Percentiles rank a stretch among this genome's conserved stretches.
Conservation (phyloP, 2,329 filamentous ascomycete species). For the Colletotrichum sansevieriae region DNA sequence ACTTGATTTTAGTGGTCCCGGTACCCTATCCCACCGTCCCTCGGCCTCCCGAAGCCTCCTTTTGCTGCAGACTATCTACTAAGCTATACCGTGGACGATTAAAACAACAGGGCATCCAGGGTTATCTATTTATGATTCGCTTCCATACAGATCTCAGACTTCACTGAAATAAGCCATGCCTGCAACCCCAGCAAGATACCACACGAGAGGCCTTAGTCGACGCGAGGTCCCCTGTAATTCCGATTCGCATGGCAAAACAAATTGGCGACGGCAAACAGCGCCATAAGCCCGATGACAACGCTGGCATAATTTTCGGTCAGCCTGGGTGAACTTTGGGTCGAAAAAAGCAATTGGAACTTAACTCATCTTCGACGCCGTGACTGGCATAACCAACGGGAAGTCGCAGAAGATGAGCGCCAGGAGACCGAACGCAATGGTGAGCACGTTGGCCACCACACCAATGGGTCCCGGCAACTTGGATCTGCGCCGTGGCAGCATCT, state of each 20-base stretch:
- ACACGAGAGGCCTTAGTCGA: neutral
- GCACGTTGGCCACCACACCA: constrained; percentile 6
- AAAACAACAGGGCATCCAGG: no score
- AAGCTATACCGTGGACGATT: no score
- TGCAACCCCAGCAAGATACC: no score
- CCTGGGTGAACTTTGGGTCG: no score
- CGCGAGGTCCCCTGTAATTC: constrained; percentile 7
- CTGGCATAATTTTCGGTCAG: constrained; percentile 19
- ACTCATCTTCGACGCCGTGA: constrained; percentile 31
- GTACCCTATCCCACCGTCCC: no score
- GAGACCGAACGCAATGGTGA: constrained; percentile 17
- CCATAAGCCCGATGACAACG: constrained; percentile 12
- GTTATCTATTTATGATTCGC: no score
- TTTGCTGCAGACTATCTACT: no score
- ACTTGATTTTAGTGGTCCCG: no score
- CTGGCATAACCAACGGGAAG: constrained; percentile 30
- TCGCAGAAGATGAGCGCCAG: constrained; percentile 26
- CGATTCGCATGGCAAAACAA: constrained; percentile 22
- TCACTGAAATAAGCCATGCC: no score
- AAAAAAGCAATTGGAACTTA: fast-evolving
- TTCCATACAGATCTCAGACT: no score
- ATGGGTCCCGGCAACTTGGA: constrained; percentile 8
- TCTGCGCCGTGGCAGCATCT: neutral
- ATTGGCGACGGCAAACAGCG: constrained; percentile 3
- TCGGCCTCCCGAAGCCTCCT: no score